Conservation (phyloP, 2,329 filamentous ascomycete genomes). For the Fusarium sp. region DNA sequence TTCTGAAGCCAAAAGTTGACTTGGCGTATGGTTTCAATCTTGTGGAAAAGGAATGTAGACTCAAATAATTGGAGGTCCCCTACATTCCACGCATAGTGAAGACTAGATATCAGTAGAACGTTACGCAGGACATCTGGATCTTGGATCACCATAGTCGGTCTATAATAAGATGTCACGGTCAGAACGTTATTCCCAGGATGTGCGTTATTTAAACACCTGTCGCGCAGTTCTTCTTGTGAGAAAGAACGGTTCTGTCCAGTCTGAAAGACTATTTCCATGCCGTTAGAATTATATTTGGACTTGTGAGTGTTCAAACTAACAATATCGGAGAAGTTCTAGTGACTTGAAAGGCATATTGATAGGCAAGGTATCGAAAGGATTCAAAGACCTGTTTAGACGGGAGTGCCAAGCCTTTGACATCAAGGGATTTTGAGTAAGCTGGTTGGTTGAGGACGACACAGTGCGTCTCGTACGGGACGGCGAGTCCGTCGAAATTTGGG, state of each 20-base stretch:
- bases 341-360: not conserved
- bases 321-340: not conserved
- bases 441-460: not conserved
- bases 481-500: not conserved
- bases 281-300: no score
- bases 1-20: not conserved
- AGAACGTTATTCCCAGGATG: not conserved
- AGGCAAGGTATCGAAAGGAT: not conserved
- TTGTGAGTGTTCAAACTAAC: not conserved
- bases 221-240: not conserved
- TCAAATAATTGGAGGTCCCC: not conserved
- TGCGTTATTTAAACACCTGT: not conserved
- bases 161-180: not conserved
- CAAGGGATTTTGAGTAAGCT: not conserved
- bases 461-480: not conserved
- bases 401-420: not conserved
- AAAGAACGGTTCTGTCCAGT: not conserved
- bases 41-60: not conserved
- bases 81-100: not conserved
- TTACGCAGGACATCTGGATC: not conserved
- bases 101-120: not conserved
- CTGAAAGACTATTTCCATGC: not conserved
- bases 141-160: not conserved
- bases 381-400: rapidly evolving
- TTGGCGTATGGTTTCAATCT: not conserved